Conservation (phyloP, 306 rosid genomes). For the Gleditsia sinensis region DNA sequence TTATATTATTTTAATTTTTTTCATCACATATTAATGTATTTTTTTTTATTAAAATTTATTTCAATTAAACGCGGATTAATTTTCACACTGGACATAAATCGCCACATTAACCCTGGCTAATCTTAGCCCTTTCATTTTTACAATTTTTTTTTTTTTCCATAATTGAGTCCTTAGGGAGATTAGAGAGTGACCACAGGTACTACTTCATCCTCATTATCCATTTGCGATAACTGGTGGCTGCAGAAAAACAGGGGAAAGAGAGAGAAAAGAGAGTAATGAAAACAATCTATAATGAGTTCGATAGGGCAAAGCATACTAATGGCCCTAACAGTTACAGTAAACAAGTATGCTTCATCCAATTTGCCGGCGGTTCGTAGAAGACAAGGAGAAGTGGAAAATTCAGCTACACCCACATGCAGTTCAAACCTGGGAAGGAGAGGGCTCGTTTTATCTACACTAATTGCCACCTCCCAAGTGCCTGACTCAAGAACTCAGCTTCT, state of each 20-base stretch:
- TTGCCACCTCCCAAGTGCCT: slow-evolving; percentile 56
- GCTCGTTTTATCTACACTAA: slow-evolving; percentile 55
- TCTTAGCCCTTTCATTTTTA: background rate
- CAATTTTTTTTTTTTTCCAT: background rate
- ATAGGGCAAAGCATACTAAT: slow-evolving; percentile 74
- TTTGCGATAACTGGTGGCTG: slow-evolving; percentile 41
- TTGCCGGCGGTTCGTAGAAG: slow-evolving; percentile 65
- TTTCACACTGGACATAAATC: too few species aligned
- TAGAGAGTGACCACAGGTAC: background rate
- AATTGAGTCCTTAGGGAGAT: slow-evolving; percentile 14
- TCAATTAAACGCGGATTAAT: too few species aligned
- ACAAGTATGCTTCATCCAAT: slow-evolving; percentile 79
- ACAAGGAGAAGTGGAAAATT: slow-evolving; percentile 27
- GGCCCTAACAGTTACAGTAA: slow-evolving; percentile 79
- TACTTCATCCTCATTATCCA: slow-evolving; percentile 44
- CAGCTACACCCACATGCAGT: slow-evolving; percentile 7
- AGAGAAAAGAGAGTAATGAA: slow-evolving; percentile 14
- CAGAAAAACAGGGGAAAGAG: background rate
- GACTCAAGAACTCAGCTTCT: slow-evolving; percentile 75
- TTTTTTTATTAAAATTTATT: too few species aligned
- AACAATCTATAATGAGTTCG: slow-evolving; percentile 64
- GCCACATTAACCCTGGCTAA: background rate
- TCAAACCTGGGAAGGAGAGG: slow-evolving; percentile 60
- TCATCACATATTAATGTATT: too few species aligned
- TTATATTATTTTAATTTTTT: too few species aligned